Evolutionary conservation across 2,329 filamentous ascomycete genomes (phyloP).

Genomic region (Ophiostoma himal-ulmi): DNA sequence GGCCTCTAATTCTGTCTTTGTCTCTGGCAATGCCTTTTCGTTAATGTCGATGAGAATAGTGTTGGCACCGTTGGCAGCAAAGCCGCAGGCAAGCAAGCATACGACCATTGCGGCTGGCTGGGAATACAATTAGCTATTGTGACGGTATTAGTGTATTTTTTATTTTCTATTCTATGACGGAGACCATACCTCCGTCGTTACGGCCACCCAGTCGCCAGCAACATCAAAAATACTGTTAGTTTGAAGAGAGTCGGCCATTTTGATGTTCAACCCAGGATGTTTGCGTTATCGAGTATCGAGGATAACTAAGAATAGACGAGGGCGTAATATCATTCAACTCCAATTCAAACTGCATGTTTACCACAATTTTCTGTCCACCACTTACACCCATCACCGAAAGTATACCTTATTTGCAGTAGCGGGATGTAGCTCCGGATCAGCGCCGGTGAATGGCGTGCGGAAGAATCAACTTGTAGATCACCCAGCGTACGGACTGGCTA

Average conservation of each 20-base stretch:
- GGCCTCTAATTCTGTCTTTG: not conserved
- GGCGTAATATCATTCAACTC: too few species aligned
- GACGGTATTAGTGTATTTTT: not conserved
- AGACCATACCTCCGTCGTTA: not conserved
- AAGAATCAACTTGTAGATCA: not conserved
- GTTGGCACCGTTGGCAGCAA: not conserved
- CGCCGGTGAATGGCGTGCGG: not conserved
- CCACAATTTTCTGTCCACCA: not conserved
- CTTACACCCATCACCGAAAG: not conserved
- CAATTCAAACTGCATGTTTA: too few species aligned
- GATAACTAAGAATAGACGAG: not conserved
- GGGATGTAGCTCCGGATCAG: not conserved
- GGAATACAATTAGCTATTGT: not conserved
- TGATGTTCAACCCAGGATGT: not conserved
- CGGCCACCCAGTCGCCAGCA: not conserved
- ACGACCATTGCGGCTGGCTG: not conserved
- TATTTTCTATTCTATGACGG: not conserved
- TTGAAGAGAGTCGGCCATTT: not conserved
- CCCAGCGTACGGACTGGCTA: not conserved
- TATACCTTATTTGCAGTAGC: not conserved
- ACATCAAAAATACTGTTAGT: not conserved
- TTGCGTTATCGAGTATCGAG: not conserved
- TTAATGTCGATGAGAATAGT: not conserved
- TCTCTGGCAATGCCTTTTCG: not conserved
- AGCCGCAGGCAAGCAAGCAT: constrained; percentile 5